Evolutionary conservation across 768 basidiomycete genomes (phyloP).

Genomic region (Leccinum disarticulatum): DNA sequence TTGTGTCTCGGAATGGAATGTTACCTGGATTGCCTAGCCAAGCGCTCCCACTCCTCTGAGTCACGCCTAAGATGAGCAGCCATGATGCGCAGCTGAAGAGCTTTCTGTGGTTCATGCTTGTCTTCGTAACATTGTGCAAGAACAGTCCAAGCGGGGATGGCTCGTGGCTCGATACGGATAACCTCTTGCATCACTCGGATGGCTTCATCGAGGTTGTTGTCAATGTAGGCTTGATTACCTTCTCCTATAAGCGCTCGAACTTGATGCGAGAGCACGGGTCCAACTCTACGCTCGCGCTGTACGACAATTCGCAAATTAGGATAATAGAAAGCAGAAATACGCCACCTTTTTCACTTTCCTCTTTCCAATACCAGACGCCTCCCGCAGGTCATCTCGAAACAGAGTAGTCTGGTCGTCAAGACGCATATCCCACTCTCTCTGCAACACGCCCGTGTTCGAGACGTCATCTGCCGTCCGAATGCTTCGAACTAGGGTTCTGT

Average conservation of each 20-base stretch:
- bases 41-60: slow-evolving; percentile 82
- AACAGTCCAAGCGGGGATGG: slow-evolving; percentile 81
- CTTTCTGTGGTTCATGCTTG: slow-evolving; percentile 16
- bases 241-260: slow-evolving; percentile 55
- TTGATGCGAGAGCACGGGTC: slow-evolving; percentile 18
- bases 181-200: slow-evolving; percentile 87
- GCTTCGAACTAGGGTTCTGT: slow-evolving; percentile 65
- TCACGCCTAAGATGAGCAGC: slow-evolving; percentile 85
- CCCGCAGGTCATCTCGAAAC: slow-evolving; percentile 72
- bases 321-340: not conserved
- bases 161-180: slow-evolving; percentile 89
- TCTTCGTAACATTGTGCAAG: slow-evolving; percentile 43
- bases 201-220: slow-evolving; percentile 62
- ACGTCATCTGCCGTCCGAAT: slow-evolving; percentile 52
- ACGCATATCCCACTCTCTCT: slow-evolving; percentile 72
- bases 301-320: not conserved
- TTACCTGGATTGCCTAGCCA: slow-evolving; percentile 76
- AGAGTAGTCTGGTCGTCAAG: slow-evolving; percentile 67
- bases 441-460: slow-evolving; percentile 38
- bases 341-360: slow-evolving; percentile 46
- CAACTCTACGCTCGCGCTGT: slow-evolving; percentile 15
- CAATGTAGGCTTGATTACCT: slow-evolving; percentile 85
- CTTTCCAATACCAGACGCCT: slow-evolving; percentile 70
- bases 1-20: slow-evolving; percentile 39
- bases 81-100: slow-evolving; percentile 58